Evolutionary conservation across 2,329 filamentous ascomycete species (phyloP).

Genomic region (Pseudogymnoascus sp.): DNA sequence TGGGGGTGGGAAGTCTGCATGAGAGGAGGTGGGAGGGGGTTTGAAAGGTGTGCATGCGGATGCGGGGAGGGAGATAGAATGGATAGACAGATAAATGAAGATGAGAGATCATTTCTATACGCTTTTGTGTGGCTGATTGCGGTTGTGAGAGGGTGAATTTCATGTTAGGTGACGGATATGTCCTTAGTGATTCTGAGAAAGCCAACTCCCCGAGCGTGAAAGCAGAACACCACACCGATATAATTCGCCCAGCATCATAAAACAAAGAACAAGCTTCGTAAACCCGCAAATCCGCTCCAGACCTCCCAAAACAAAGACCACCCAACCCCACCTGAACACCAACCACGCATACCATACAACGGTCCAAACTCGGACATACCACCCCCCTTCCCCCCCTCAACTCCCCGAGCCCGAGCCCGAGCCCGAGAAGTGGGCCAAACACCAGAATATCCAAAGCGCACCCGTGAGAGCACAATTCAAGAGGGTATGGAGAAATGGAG

Average conservation of each 20-base stretch:
- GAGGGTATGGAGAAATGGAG: too few relatives aligned
- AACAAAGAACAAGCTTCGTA: not conserved
- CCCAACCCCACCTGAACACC: not conserved
- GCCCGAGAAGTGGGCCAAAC: too few relatives aligned
- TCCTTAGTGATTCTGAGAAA: not conserved
- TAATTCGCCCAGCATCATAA: not conserved
- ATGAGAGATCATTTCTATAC: not conserved
- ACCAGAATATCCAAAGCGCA: too few relatives aligned
- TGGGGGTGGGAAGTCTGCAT: not conserved
- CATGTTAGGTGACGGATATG: not conserved
- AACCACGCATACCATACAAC: too few relatives aligned
- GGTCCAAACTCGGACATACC: not conserved
- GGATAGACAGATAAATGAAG: conserved; percentile 1
- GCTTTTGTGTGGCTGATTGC: not conserved
- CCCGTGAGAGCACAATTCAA: too few relatives aligned
- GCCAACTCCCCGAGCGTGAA: not conserved
- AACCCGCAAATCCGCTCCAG: too few relatives aligned
- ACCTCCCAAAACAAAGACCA: not conserved
- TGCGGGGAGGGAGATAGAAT: not conserved
- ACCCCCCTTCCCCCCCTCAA: too few relatives aligned
- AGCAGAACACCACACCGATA: not conserved
- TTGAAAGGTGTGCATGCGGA: not conserved
- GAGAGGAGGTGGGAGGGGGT: not conserved
- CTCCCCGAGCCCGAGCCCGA: too few relatives aligned
- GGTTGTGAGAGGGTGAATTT: not conserved